Evolutionary conservation across 1,284 basidiomycete species (phyloP).

Genomic region (Ceratorhiza oryzae-sativae): DNA sequence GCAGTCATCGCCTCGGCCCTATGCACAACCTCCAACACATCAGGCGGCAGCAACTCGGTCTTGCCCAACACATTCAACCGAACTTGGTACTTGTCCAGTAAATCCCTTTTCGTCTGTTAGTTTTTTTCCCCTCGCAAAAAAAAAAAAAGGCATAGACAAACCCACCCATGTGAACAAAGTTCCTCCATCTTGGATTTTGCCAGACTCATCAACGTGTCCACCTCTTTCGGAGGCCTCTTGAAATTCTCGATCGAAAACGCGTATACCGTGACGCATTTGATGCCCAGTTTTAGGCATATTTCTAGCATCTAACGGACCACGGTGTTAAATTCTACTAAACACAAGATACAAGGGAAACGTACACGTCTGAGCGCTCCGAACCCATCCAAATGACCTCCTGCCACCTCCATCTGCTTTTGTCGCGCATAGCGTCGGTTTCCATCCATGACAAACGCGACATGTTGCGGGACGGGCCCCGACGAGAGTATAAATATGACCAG

Average conservation of each 20-base stretch:
- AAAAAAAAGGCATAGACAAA: slow-evolving; percentile 24
- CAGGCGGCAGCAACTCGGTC: slow-evolving; percentile 75
- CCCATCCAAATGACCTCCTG: slow-evolving; percentile 85
- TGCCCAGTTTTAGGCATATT: slow-evolving; percentile 76
- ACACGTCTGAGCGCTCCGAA: slow-evolving; percentile 85
- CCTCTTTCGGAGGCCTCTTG: slow-evolving; percentile 85
- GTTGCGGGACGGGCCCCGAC: slow-evolving; percentile 85
- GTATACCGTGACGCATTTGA: slow-evolving; percentile 89
- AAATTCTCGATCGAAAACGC: slow-evolving; percentile 99
- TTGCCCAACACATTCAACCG: slow-evolving; percentile 86
- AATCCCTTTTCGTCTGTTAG: slow-evolving; percentile 58
- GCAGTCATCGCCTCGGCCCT: slow-evolving; percentile 84
- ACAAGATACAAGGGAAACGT: slow-evolving; percentile 48
- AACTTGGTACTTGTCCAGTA: slow-evolving; percentile 83
- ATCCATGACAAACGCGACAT: slow-evolving; percentile 98
- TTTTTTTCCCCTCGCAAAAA: background rate
- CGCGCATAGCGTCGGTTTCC: slow-evolving; percentile 94
- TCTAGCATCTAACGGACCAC: slow-evolving; percentile 69
- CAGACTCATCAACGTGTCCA: slow-evolving; percentile 85
- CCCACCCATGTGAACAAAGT: slow-evolving; percentile 82
- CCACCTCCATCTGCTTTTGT: slow-evolving; percentile 66
- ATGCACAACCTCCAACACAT: slow-evolving; percentile 73
- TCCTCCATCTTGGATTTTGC: slow-evolving; percentile 84
- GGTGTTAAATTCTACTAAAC: background rate
- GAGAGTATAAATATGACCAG: slow-evolving; percentile 69